phyloP scores from a whole-genome alignment of 1,284 basidiomycete genomes.

The Sporisorium exsertum region DNA sequence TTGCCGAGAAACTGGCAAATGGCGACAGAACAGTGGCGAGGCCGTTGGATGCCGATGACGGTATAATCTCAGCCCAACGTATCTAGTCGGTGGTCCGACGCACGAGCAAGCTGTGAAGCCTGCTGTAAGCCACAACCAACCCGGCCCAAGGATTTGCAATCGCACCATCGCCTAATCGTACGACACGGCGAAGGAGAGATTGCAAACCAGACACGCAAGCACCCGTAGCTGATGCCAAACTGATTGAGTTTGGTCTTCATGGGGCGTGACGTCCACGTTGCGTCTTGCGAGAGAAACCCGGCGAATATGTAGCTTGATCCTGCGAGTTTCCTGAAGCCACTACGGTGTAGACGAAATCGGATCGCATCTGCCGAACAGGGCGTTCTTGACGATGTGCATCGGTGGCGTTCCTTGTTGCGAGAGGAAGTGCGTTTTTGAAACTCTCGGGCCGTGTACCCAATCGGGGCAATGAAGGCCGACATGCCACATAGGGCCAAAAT shows the following conservation, averaged over 20 bases:
- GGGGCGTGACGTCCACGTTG: conserved; percentile 35
- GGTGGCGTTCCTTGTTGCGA: background rate
- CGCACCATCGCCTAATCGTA: background rate
- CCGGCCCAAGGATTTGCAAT: conserved; percentile 27
- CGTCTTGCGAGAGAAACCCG: conserved; percentile 3
- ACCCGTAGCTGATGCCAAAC: conserved; percentile 66
- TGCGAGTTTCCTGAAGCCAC: background rate
- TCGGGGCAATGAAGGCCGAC: conserved; percentile 3
- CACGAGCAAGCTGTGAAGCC: background rate
- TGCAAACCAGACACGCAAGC: conserved; percentile 50
- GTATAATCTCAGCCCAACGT: conserved; percentile 61
- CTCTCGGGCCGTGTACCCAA: background rate
- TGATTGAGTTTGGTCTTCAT: conserved; percentile 48
- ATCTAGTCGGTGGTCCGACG: conserved; percentile 15
- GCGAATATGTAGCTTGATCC: background rate
- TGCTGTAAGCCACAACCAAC: background rate
- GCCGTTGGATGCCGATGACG: conserved; percentile 49
- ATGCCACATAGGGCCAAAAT: conserved; percentile 30
- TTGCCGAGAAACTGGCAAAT: background rate
- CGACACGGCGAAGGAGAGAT: conserved; percentile 3
- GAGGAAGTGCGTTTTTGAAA: background rate
- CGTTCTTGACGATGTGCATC: background rate
- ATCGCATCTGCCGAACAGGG: no score
- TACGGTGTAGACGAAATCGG: background rate
- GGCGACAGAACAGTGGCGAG: background rate